Evolutionary conservation across 345 rosid genomes (phyloP), one percentile per base, ranked within the genome.

Genomic region (Hevea brasiliensis): DNA sequence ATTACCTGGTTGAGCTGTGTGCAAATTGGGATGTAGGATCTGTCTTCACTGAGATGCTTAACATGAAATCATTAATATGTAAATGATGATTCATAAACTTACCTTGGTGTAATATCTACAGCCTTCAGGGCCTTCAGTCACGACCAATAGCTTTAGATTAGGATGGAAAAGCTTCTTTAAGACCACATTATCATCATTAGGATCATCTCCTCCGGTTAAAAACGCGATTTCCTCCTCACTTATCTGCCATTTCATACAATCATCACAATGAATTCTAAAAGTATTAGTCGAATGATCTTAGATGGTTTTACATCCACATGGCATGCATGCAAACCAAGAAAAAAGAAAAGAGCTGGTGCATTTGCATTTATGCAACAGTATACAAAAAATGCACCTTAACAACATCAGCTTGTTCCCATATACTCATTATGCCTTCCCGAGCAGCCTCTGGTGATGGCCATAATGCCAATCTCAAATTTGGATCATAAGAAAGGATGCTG

Each of bases 101-200:
- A 90, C 99, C 94, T 89, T 79, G 67, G 99, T 93, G 80, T 88
- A 96, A 77, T 96, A 96, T 88, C 97, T 87, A 82, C 97, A 93
- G 53, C 99, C 99, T 8, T 83, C 80, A 48, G 96, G 76, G 66
- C 98, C 99, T 84, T 96, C 99, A 50, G 97, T 93, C 18, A 96
- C 92, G 27, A 96, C 56, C 81, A 96, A 86, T 80, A 96, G 98
- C 81, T 85, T 91, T 57, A 93, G 90, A 71, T 88, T 77, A 24
- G 95, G 92, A 84, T 90, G 96, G 71, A 82, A 87, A 77, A 77
- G 82, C 72, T 77, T 83, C 86, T 87, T 72, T 50, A 83, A 65
- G 82, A 86, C 92, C 1, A 80, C 84, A 21, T 83, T 47, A 67
- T 79, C 85, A 66, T 86, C 80, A 61, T 65, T 68, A 6, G 69